Conservation (phyloP, 768 basidiomycete genomes). For the Boletus subparvulus region DNA sequence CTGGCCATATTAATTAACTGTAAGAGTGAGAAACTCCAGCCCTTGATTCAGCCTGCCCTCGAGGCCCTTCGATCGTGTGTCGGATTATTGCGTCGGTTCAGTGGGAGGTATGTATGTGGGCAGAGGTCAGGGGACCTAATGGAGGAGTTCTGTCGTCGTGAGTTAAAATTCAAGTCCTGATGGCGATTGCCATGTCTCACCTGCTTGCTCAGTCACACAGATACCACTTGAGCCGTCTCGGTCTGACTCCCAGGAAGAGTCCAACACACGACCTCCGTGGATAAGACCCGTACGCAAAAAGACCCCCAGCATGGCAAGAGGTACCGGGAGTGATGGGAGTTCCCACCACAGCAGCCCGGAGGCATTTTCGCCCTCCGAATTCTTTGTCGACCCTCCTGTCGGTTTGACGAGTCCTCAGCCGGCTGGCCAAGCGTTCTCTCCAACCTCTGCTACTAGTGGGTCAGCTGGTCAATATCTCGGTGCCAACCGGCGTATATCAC, state of each 20-base stretch:
- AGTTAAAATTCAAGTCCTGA: constrained; percentile 21
- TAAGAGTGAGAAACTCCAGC: constrained; percentile 73
- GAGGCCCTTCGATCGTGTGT: constrained; percentile 88
- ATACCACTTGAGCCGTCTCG: constrained; percentile 78
- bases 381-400: constrained; percentile 50
- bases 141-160: constrained; percentile 91
- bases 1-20: constrained; percentile 87
- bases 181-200: constrained; percentile 8
- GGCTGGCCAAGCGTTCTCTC: constrained; percentile 19
- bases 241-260: constrained; percentile 49
- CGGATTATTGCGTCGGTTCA: constrained; percentile 83
- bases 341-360: constrained; percentile 59
- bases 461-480: constrained; percentile 26
- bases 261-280: constrained; percentile 72
- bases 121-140: constrained; percentile 88
- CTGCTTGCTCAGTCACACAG: constrained; percentile 58
- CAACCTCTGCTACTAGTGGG: constrained; percentile 14
- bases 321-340: constrained; percentile 43
- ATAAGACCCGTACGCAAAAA: constrained; percentile 86
- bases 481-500: constrained; percentile 23
- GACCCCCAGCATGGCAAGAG: constrained; percentile 47
- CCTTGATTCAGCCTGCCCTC: constrained; percentile 76
- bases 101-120: constrained; percentile 89
- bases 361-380: constrained; percentile 62
- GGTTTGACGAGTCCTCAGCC: constrained; percentile 28